These are phyloP conservation scores for Rosa chinensis DNA, from an alignment of 306 rosid species.

Conservation along the genomic window DNA sequence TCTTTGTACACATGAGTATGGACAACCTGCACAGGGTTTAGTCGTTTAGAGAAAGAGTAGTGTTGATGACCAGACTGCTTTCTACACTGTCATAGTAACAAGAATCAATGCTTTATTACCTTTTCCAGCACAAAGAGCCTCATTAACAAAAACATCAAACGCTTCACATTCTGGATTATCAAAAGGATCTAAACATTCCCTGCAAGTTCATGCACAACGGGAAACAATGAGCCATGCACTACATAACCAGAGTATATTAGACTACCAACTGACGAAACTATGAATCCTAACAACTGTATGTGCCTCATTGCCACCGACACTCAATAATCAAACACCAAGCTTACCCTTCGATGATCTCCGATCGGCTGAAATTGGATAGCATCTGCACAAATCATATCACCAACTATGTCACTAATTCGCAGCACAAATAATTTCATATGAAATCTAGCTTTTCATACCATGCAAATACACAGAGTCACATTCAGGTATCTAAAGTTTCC, in stretches of 20 bases:
- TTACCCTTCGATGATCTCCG: conserved; percentile 71
- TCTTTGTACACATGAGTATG: conserved; percentile 74
- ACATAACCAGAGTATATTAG: conserved; percentile 3
- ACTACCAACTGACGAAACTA: background rate
- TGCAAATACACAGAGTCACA: background rate
- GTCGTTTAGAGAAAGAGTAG: background rate
- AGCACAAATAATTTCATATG: background rate
- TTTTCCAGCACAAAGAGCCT: conserved; percentile 75
- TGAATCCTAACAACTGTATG: background rate
- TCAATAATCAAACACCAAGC: conserved; percentile 3
- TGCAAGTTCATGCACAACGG: conserved; percentile 27
- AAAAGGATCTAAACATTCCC: conserved; percentile 93
- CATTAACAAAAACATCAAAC: conserved; percentile 76
- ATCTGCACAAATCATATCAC: conserved; percentile 46
- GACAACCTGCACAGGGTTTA: conserved; percentile 58
- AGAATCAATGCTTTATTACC: conserved; percentile 38
- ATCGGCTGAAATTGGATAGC: conserved; percentile 63
- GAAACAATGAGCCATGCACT: conserved; percentile 10
- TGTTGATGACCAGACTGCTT: background rate
- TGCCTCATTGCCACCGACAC: background rate
- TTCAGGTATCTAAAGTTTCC: background rate
- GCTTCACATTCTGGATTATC: conserved; percentile 93
- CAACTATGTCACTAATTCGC: background rate
- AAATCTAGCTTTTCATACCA: background rate
- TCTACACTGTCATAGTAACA: background rate